A percentile compares a stretch with the other conserved stretches of the same genome.
phyloP scores from a whole-genome alignment of 805 yeast species.

The Teunomyces pallodes region DNA sequence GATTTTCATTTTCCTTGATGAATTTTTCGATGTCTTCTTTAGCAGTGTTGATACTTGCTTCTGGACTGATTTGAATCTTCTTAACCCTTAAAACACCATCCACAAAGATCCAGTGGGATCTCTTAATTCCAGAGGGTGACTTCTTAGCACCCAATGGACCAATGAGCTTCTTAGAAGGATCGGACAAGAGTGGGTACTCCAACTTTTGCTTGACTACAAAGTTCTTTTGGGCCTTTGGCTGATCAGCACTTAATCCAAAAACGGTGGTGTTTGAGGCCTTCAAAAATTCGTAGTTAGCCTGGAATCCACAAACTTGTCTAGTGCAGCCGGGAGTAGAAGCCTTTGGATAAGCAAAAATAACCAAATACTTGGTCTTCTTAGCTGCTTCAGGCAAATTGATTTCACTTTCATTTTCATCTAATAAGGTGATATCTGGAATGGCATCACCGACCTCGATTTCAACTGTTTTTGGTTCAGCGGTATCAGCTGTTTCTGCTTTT shows the following conservation, averaged over 20 bases:
- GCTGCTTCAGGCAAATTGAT: slow-evolving; percentile 33
- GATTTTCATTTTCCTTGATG: slow-evolving; percentile 15
- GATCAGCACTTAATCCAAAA: slow-evolving; percentile 81
- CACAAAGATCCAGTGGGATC: slow-evolving; percentile 91
- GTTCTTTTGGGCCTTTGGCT: slow-evolving; percentile 71
- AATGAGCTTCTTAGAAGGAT: slow-evolving; percentile 68
- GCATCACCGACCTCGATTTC: slow-evolving; percentile 55
- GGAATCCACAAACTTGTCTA: slow-evolving; percentile 87
- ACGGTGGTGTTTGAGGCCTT: slow-evolving; percentile 53
- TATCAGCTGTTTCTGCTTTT: not conserved
- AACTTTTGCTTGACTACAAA: slow-evolving; percentile 73
- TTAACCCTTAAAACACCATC: slow-evolving; percentile 65
- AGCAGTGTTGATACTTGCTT: slow-evolving; percentile 55
- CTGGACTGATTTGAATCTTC: slow-evolving; percentile 52
- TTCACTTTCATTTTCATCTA: slow-evolving; percentile 68
- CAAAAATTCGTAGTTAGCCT: slow-evolving; percentile 59
- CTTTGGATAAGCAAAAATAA: slow-evolving; percentile 72
- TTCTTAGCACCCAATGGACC: slow-evolving; percentile 81
- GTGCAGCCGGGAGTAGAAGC: slow-evolving; percentile 98
- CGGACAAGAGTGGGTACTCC: slow-evolving; percentile 73
- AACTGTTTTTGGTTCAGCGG: slow-evolving; percentile 2
- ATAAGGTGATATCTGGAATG: slow-evolving; percentile 61
- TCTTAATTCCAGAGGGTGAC: slow-evolving; percentile 66
- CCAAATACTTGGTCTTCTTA: slow-evolving; percentile 30
- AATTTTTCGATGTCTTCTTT: slow-evolving; percentile 52